phyloP scores from a whole-genome alignment of 305 asterid genomes.

The Withania somnifera region DNA sequence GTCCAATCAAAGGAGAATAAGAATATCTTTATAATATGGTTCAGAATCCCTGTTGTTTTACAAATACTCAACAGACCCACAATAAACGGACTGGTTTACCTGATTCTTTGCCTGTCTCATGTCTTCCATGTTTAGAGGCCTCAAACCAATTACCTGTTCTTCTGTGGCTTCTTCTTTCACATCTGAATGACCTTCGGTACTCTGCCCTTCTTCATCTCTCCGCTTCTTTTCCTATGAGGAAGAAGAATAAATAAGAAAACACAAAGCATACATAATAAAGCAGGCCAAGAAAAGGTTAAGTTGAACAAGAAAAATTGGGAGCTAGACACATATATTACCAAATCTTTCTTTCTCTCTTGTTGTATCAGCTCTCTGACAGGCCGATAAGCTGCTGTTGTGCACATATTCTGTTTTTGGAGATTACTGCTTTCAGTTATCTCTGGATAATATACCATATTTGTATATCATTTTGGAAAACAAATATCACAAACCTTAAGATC shows the following conservation, averaged over 20 bases:
- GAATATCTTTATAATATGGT: not conserved
- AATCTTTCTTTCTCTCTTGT: conserved; percentile 61
- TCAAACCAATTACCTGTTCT: conserved; percentile 48
- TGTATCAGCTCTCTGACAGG: conserved; percentile 85
- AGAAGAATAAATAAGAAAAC: not conserved
- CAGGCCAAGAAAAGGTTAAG: not conserved
- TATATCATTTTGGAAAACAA: not conserved
- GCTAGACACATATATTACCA: conserved; percentile 26
- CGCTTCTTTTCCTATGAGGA: conserved; percentile 41
- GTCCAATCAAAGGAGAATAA: not conserved
- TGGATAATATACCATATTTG: not conserved
- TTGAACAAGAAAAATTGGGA: not conserved
- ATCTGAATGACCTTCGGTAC: conserved; percentile 27
- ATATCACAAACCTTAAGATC: conserved; percentile 75
- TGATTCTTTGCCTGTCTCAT: conserved; percentile 81
- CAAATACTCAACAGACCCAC: not conserved
- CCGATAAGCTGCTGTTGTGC: conserved; percentile 85
- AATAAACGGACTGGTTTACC: conserved; percentile 24
- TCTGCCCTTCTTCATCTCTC: conserved; percentile 33
- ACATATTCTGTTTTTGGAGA: conserved; percentile 54
- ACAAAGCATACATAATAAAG: not conserved
- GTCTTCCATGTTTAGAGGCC: conserved; percentile 88
- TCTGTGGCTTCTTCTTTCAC: conserved; percentile 35
- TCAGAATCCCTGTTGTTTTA: not conserved
- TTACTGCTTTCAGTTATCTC: conserved; percentile 12